Conservation (phyloP, 805 yeast genomes). For the Lipomyces sp. region DNA sequence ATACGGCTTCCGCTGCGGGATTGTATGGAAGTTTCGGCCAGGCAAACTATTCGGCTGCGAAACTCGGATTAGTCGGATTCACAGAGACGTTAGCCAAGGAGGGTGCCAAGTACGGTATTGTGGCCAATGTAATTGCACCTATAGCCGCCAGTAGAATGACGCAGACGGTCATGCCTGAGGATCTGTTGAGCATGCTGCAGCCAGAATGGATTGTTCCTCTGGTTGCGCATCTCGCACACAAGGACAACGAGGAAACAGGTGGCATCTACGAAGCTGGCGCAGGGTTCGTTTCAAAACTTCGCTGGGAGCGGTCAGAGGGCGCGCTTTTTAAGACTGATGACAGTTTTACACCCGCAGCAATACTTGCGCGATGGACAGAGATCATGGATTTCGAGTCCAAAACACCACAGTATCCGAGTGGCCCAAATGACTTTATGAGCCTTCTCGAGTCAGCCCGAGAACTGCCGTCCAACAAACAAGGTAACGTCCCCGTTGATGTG, state of each 20-base stretch:
- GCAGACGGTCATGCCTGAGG: conserved; percentile 84
- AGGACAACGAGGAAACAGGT: conserved; percentile 64
- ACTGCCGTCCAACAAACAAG: conserved; percentile 65
- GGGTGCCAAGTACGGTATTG: conserved; percentile 82
- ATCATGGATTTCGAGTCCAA: conserved; percentile 64
- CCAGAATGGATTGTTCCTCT: conserved; percentile 94
- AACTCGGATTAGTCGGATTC: conserved; percentile 85
- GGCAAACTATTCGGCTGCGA: conserved; percentile 93
- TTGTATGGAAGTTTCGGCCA: conserved; percentile 97
- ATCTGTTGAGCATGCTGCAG: conserved; percentile 73
- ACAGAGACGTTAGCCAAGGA: conserved; percentile 95
- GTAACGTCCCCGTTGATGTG: conserved; percentile 59
- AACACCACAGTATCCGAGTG: conserved; percentile 68
- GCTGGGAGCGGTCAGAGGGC: conserved; percentile 95
- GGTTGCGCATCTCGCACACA: conserved; percentile 79
- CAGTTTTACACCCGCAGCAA: conserved; percentile 81
- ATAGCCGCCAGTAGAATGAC: conserved; percentile 97
- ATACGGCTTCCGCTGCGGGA: conserved; percentile 98
- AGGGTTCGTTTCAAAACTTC: conserved; percentile 85
- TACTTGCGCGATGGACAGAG: conserved; percentile 67
- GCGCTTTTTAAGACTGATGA: conserved; percentile 78
- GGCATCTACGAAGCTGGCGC: conserved; percentile 92
- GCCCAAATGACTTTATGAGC: conserved; percentile 70
- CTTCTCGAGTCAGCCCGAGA: conserved; percentile 59
- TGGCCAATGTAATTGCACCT: conserved; percentile 88